Conservation (phyloP, 169 alveolate genomes). For the Cryptosporidium canis region DNA sequence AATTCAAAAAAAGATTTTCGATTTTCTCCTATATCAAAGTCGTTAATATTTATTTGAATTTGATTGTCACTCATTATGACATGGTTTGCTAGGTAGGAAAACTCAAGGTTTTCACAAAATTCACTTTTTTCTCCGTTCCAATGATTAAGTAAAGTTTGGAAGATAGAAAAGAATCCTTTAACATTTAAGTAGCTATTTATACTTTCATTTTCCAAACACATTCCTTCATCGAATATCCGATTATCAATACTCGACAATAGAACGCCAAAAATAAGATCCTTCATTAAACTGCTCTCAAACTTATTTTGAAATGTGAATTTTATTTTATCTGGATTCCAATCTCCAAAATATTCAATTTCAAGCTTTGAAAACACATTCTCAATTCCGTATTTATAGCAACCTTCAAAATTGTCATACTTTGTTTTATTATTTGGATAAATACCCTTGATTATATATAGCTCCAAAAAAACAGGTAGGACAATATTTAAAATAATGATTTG, state of each 20-base stretch:
- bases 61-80: not conserved
- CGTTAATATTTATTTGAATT: not conserved
- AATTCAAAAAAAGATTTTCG: not conserved
- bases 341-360: not conserved
- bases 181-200: not conserved
- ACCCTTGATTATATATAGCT: constrained; percentile 7
- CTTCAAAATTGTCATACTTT: not conserved
- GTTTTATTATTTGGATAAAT: not conserved
- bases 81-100: not conserved
- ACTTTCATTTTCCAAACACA: not conserved
- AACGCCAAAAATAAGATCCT: constrained; percentile 25
- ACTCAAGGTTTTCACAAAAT: not conserved
- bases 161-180: constrained; percentile 48
- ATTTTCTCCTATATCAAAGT: not conserved
- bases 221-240: not conserved
- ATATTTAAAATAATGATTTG: constrained; percentile 22
- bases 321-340: not conserved
- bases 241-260: not conserved
- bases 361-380: constrained; percentile 5
- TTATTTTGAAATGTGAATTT: not conserved
- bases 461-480: constrained; percentile 25
- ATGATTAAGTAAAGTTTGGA: constrained; percentile 10
- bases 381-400: not conserved
- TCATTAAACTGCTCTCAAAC: constrained; percentile 20
- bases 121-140: constrained; percentile 1